Conservation (phyloP, 768 basidiomycete species). For the Pleurotus platypus region DNA sequence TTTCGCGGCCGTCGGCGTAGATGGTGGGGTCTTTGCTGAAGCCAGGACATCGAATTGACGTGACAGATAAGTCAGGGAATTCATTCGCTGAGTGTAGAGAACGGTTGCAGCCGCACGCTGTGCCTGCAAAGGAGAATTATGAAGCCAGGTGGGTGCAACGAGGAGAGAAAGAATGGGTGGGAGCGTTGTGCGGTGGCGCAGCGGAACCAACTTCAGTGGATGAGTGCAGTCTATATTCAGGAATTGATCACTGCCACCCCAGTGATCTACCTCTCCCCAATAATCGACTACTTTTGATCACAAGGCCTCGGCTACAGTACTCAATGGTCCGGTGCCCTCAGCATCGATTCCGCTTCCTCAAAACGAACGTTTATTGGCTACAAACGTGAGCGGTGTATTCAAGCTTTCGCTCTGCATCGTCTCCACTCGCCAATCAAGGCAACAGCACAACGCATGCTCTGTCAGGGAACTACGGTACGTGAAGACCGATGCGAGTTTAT, state of each 20-base stretch:
- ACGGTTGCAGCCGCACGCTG: slow-evolving; percentile 1
- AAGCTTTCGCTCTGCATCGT: background rate
- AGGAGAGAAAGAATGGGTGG: background rate
- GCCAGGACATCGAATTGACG: slow-evolving; percentile 79
- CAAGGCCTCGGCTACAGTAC: background rate
- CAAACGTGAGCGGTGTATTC: slow-evolving; percentile 2
- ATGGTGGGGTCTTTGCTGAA: slow-evolving; percentile 53
- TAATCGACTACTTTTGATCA: background rate
- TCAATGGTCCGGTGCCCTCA: background rate
- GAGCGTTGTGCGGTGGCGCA: slow-evolving; percentile 3
- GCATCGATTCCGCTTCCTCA: background rate
- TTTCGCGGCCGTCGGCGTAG: slow-evolving; percentile 44
- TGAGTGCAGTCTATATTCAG: too few relatives aligned
- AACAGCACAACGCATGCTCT: background rate
- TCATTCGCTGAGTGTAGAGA: slow-evolving; percentile 43
- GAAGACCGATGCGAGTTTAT: background rate
- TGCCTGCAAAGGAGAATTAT: slow-evolving; percentile 1
- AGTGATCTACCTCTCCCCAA: background rate
- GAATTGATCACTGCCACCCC: too few relatives aligned
- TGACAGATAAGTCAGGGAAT: slow-evolving; percentile 77
- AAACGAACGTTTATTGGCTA: slow-evolving; percentile 7
- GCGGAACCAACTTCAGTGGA: background rate
- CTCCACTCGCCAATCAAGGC: background rate
- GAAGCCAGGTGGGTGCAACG: slow-evolving; percentile 8
- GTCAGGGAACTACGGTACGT: background rate